Conservation (phyloP, 805 yeast species). For the Zygoascus bituminiphila region DNA sequence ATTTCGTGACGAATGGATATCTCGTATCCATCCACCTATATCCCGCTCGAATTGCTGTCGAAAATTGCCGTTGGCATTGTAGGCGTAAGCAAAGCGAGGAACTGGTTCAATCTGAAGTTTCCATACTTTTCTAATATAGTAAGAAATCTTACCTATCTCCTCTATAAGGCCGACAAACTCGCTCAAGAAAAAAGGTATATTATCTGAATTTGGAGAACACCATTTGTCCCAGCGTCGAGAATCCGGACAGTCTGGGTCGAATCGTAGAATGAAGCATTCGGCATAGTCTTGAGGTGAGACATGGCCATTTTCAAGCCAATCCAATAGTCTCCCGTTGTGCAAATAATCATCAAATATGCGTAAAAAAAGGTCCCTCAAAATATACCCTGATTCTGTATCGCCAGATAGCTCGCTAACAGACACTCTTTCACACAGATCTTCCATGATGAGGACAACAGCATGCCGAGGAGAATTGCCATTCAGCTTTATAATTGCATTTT, state of each 20-base stretch:
- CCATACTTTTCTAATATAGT: background rate
- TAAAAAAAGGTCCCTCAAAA: background rate
- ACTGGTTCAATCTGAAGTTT: background rate
- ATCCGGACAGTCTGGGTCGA: background rate
- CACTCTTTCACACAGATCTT: slow-evolving; percentile 3
- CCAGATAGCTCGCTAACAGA: background rate
- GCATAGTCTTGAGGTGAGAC: background rate
- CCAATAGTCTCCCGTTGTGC: background rate
- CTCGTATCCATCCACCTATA: background rate
- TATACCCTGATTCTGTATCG: background rate
- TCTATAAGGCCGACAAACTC: background rate
- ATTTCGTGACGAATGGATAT: background rate
- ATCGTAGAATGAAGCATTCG: background rate
- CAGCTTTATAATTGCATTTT: background rate
- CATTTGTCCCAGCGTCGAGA: background rate
- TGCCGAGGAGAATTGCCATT: background rate
- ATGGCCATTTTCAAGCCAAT: background rate
- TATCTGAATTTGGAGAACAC: background rate
- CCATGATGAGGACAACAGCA: slow-evolving; percentile 6
- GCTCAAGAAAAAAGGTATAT: background rate
- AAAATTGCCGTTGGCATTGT: background rate
- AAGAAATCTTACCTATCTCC: slow-evolving; percentile 4
- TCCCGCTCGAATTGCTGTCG: background rate
- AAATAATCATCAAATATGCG: slow-evolving; percentile 3
- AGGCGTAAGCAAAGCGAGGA: background rate